A percentile compares a stretch with the other conserved stretches of the same genome.
Conservation (phyloP, 1,139 yeast species). For the Spencermartinsiella ligniputridi region DNA sequence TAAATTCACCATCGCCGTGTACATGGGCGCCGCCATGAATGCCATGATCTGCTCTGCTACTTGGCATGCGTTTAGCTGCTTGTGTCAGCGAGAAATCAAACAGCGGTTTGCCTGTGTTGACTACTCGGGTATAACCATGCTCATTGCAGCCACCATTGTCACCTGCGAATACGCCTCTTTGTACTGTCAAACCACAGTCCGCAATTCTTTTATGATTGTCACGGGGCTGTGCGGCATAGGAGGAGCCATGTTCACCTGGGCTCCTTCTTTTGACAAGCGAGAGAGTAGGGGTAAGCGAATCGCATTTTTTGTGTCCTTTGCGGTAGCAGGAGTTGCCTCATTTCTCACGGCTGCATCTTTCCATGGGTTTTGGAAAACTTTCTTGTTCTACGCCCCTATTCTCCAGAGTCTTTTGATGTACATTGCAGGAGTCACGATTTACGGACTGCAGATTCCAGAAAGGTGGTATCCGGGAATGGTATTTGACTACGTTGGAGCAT, state of each 20-base stretch:
- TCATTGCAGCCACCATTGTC: constrained; percentile 86
- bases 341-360: constrained; percentile 52
- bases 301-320: constrained; percentile 75
- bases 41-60: constrained; percentile 74
- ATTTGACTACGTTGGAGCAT: constrained; percentile 75
- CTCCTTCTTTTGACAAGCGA: constrained; percentile 81
- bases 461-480: constrained; percentile 54
- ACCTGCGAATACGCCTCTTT: constrained; percentile 81
- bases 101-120: constrained; percentile 87
- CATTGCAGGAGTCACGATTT: constrained; percentile 75
- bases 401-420: constrained; percentile 69
- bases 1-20: constrained; percentile 54
- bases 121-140: constrained; percentile 87
- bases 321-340: constrained; percentile 69
- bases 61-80: constrained; percentile 92
- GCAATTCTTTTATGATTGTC: constrained; percentile 49
- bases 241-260: constrained; percentile 84
- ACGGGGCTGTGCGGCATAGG: constrained; percentile 63
- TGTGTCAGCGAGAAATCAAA: constrained; percentile 60
- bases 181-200: constrained; percentile 52
- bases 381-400: constrained; percentile 57
- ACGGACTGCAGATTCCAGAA: constrained; percentile 87
- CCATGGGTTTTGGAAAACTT: constrained; percentile 53
- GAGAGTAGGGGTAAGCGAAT: constrained; percentile 78
- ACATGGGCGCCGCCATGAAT: constrained; percentile 65